Evolutionary conservation across 495 filamentous ascomycete genomes (phyloP).

Genomic region (Penicillium riverlandense): DNA sequence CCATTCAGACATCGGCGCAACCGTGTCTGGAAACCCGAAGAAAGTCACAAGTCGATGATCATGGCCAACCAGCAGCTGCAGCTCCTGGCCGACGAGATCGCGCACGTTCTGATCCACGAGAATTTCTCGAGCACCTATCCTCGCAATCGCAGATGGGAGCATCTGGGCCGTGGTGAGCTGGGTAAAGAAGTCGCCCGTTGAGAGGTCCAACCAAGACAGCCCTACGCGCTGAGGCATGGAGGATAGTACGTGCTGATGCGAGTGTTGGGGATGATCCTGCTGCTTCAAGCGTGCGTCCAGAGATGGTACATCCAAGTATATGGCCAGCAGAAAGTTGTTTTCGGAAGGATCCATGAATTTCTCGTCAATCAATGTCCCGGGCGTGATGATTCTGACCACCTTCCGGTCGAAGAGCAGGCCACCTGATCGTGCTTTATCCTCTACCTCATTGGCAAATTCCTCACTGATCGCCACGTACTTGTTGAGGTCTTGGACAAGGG

Average conservation of each 20-base stretch:
- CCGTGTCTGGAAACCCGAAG: slow-evolving; percentile 24
- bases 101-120: slow-evolving; percentile 61
- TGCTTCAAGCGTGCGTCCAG: slow-evolving; percentile 13
- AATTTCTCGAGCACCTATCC: slow-evolving; percentile 80
- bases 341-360: slow-evolving; percentile 89
- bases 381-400: slow-evolving; percentile 82
- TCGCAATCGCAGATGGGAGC: slow-evolving; percentile 68
- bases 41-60: slow-evolving; percentile 41
- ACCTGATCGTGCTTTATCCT: slow-evolving; percentile 60
- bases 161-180: slow-evolving; percentile 67
- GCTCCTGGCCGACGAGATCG: slow-evolving; percentile 33
- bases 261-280: slow-evolving; percentile 11
- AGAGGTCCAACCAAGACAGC: slow-evolving; percentile 89
- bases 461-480: slow-evolving; percentile 91
- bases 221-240: slow-evolving; percentile 51
- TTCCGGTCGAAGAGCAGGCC: slow-evolving; percentile 75
- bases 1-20: slow-evolving; percentile 57
- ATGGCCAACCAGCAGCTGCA: slow-evolving; percentile 33
- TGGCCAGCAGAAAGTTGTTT: slow-evolving; percentile 83
- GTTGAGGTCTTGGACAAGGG: slow-evolving; percentile 82
- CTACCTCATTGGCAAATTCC: slow-evolving; percentile 68
- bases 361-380: slow-evolving; percentile 94
- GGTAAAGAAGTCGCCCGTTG: slow-evolving; percentile 88
- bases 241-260: slow-evolving; percentile 29
- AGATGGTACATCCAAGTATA: slow-evolving; percentile 44